Conservation (phyloP, 2,329 filamentous ascomycete species). For the Nemania sp. region DNA sequence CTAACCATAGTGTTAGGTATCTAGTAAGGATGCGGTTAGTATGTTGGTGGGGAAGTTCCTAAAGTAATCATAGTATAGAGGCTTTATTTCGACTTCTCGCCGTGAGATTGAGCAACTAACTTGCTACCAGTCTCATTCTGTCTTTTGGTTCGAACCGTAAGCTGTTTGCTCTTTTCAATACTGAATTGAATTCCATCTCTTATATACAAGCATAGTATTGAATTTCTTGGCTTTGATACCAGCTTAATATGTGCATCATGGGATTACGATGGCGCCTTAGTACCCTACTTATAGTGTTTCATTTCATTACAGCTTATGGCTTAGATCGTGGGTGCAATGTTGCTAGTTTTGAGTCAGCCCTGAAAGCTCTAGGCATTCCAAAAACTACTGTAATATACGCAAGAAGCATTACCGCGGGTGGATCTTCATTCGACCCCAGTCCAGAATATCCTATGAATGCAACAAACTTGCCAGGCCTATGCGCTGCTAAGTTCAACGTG, state of each 20-base stretch:
- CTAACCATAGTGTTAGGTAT: neutral
- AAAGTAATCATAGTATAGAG: neutral
- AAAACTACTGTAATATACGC: conserved; percentile 9
- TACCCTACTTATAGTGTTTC: neutral
- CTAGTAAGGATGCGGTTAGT: neutral
- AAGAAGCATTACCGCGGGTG: neutral
- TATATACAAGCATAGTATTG: neutral
- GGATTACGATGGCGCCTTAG: neutral
- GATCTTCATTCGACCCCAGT: conserved; percentile 24
- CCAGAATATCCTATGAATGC: conserved; percentile 33
- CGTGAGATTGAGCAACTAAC: neutral
- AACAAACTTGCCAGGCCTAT: conserved; percentile 51
- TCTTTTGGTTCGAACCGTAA: neutral
- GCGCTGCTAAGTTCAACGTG: conserved; percentile 50
- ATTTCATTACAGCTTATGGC: neutral
- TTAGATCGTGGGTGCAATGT: neutral
- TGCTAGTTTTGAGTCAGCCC: conserved; percentile 4
- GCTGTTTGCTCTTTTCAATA: neutral
- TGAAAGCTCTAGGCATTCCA: neutral
- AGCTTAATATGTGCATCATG: neutral
- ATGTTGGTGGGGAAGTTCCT: neutral
- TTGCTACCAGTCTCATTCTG: neutral
- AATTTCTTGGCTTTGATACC: neutral
- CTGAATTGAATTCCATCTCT: neutral
- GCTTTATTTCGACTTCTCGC: neutral